Base-by-base conservation (phyloP, 2,329 filamentous ascomycete species). In the Sarocladium kiliense region DNA sequence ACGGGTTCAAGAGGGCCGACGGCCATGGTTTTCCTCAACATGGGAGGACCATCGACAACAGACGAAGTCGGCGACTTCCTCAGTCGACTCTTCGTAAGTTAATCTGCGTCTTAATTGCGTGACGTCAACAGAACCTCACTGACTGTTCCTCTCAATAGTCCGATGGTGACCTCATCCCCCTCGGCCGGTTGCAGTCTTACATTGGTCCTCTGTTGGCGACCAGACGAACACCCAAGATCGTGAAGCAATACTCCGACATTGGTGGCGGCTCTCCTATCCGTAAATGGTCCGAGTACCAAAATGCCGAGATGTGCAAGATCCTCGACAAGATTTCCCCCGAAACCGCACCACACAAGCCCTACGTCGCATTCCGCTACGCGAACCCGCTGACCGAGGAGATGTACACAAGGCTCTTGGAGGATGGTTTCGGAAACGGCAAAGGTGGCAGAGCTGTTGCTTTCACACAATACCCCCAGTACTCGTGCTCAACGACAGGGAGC, bases 21-120 rank as follows among this genome's bases (percentile, higher is more conserved):
- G 3, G 94, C 94, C 42, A 97, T 99, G 85, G 94, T 99, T 14
- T 97, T 99, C 67, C 84, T 99, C 75, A 99, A 99, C 74, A 99
- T 99, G 94, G 94, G 94, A 58, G 94, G 94, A 0, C 94, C 94
- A 2, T 89, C 90, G 1, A 96, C 89, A 3, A 88, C 87, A 3
- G 83, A 86, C 62, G 91, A 99, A 75, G 94, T 99, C 34, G 86
- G 87, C 63, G 85, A 87, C 71, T 99, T 97, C 67, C 75, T 99
- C 49, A 94, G 88, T 69, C 85, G 92, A 63, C 77, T 99, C 62
- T 99, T 99, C 74, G 93, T 96, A 81, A 57, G 88, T 73, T 42
- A n/a, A n/a, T n/a, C n/a, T n/a, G n/a, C n/a, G n/a, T n/a, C n/a
- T n/a, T n/a, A n/a, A n/a, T n/a, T n/a, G n/a, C n/a, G n/a, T n/a